A percentile compares a stretch with the other conserved stretches of the same genome.
Conservation (phyloP, 345 rosid genomes). For the Turnera subulata region DNA sequence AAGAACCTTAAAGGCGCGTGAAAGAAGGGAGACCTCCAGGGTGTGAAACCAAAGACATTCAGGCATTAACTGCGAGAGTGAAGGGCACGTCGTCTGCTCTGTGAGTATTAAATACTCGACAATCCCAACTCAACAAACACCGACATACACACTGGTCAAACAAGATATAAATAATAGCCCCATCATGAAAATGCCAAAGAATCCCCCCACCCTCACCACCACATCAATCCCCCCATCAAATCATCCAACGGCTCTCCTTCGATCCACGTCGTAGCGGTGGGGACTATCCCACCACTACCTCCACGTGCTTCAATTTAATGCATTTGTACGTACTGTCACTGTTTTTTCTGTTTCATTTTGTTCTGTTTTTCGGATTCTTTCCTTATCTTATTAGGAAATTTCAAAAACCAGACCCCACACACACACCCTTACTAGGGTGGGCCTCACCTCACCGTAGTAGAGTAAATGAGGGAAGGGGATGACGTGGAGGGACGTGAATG, state of each 20-base stretch:
- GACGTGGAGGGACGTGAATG: background rate
- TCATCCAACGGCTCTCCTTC: background rate
- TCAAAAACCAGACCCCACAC: background rate
- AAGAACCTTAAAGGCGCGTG: background rate
- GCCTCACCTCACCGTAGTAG: too few relatives aligned
- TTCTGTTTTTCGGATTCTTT: background rate
- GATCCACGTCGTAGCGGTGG: background rate
- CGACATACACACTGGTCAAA: too few relatives aligned
- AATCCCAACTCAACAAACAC: slow-evolving; percentile 5
- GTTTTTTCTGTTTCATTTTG: background rate
- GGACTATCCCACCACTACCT: background rate
- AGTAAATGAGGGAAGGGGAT: background rate
- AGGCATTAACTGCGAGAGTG: background rate
- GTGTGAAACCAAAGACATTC: background rate
- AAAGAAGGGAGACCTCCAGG: too few relatives aligned
- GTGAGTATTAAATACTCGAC: background rate
- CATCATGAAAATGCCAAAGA: too few relatives aligned
- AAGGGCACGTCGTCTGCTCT: background rate
- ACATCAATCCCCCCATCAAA: too few relatives aligned
- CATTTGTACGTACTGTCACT: slow-evolving; percentile 3
- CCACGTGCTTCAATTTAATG: slow-evolving; percentile 10
- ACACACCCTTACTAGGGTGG: too few relatives aligned
- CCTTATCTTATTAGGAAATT: background rate
- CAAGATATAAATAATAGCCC: too few relatives aligned
- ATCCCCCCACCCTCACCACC: too few relatives aligned